phyloP scores from a whole-genome alignment of 768 basidiomycete genomes.

The Amanita molliuscula region DNA sequence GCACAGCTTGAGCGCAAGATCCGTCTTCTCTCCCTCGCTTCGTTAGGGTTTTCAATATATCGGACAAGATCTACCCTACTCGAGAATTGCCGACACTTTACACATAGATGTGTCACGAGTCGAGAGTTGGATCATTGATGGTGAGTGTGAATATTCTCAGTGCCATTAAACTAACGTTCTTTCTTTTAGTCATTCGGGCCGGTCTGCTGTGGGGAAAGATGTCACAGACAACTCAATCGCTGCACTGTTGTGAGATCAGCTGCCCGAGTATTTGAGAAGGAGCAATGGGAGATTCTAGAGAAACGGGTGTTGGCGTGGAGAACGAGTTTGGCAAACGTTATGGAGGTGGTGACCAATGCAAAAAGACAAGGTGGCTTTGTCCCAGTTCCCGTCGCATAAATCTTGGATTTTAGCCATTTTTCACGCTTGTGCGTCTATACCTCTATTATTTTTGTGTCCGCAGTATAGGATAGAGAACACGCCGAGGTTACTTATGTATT shows the following conservation, averaged over 20 bases:
- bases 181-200: constrained; percentile 59
- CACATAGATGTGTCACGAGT: constrained; percentile 58
- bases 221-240: constrained; percentile 65
- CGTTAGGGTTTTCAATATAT: constrained; percentile 72
- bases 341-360: constrained; percentile 59
- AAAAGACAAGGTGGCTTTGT: constrained; percentile 32
- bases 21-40: constrained; percentile 63
- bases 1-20: constrained; percentile 68
- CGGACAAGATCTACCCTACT: constrained; percentile 64
- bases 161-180: constrained; percentile 2
- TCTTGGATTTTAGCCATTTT: background rate
- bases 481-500: background rate
- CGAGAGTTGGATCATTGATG: constrained; percentile 84
- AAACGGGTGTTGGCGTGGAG: constrained; percentile 73
- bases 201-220: constrained; percentile 76
- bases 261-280: constrained; percentile 63
- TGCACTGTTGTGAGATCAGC: constrained; percentile 68
- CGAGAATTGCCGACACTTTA: constrained; percentile 54
- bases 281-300: constrained; percentile 75
- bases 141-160: constrained; percentile 25
- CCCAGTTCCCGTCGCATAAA: constrained; percentile 10
- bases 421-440: background rate
- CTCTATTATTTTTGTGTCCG: background rate
- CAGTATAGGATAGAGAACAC: too few species aligned
- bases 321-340: constrained; percentile 51